Evolutionary conservation across 2,329 filamentous ascomycete genomes (phyloP).

Genomic region (Colletotrichum tamarilloi): DNA sequence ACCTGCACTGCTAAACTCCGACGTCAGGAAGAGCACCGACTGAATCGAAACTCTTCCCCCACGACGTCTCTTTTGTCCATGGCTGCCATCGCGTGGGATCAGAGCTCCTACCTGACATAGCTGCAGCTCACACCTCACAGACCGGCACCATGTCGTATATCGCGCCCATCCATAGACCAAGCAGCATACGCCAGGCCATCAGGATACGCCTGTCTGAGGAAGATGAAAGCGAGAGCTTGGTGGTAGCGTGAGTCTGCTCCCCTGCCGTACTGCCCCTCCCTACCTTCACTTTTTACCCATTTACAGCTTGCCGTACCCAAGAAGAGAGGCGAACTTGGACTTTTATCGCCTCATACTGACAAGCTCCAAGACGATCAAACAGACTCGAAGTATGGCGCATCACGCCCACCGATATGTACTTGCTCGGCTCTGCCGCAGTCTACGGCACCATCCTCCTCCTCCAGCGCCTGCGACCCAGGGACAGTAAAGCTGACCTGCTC

Average conservation of each 20-base stretch:
- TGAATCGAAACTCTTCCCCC: conserved; percentile 1
- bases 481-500: conserved; percentile 82
- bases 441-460: conserved; percentile 91
- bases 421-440: conserved; percentile 76
- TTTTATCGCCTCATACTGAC: conserved; percentile 42
- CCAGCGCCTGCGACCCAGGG: conserved; percentile 79
- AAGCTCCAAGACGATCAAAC: conserved; percentile 76
- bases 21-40: conserved; percentile 15
- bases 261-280: conserved; percentile 7
- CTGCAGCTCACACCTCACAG: conserved; percentile 11
- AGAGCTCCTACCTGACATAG: conserved; percentile 26
- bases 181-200: conserved; percentile 89
- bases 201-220: conserved; percentile 78
- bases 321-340: background rate
- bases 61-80: conserved; percentile 6
- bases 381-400: conserved; percentile 85
- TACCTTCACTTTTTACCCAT: conserved; percentile 1
- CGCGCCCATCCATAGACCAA: conserved; percentile 91
- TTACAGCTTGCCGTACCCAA: background rate
- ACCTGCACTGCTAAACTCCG: conserved; percentile 32
- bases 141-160: conserved; percentile 83
- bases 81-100: conserved; percentile 21
- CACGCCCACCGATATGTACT: conserved; percentile 70
- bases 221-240: conserved; percentile 75
- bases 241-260: conserved; percentile 79